These are phyloP conservation scores for Ophiocordyceps polyrhachis-furcata DNA, from an alignment of 2,329 filamentous ascomycete species.

Conservation along the genomic window DNA sequence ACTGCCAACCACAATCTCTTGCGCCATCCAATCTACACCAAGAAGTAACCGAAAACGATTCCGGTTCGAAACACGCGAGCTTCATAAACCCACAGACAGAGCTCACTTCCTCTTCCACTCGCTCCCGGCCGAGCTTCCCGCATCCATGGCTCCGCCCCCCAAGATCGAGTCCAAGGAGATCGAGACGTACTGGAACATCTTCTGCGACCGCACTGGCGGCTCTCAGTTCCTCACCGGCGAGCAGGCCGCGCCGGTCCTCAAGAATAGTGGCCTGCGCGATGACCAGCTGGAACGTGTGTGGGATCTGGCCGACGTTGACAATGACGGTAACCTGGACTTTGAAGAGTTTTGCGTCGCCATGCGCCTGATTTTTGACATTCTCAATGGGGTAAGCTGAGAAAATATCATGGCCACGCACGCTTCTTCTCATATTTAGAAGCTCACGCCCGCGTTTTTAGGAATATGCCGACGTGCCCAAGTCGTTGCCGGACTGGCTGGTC, in stretches of 20 bases:
- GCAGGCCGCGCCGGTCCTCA: slow-evolving; percentile 41
- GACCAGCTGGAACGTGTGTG: slow-evolving; percentile 89
- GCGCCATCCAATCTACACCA: background rate
- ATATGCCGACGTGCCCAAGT: slow-evolving; percentile 69
- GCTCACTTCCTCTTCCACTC: background rate
- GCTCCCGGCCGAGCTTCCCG: slow-evolving; percentile 3
- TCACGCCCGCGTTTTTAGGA: slow-evolving; percentile 34
- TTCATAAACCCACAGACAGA: background rate
- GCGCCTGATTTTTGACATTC: slow-evolving; percentile 90
- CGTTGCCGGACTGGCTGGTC: slow-evolving; percentile 87
- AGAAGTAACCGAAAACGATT: background rate
- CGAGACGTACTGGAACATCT: slow-evolving; percentile 49
- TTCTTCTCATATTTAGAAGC: background rate
- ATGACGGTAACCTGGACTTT: slow-evolving; percentile 94
- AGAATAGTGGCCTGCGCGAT: slow-evolving; percentile 43
- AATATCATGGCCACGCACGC: too few relatives aligned
- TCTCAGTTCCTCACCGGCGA: slow-evolving; percentile 41
- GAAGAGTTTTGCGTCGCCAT: slow-evolving; percentile 99
- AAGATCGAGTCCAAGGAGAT: slow-evolving; percentile 44
- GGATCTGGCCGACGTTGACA: slow-evolving; percentile 94
- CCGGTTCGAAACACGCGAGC: too few relatives aligned
- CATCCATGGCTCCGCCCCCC: slow-evolving; percentile 28
- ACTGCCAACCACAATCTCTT: background rate
- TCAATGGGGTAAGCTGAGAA: slow-evolving; percentile 55
- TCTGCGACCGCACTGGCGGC: slow-evolving; percentile 38